Conservation (phyloP, 345 rosid species). For the Citrus australasica region DNA sequence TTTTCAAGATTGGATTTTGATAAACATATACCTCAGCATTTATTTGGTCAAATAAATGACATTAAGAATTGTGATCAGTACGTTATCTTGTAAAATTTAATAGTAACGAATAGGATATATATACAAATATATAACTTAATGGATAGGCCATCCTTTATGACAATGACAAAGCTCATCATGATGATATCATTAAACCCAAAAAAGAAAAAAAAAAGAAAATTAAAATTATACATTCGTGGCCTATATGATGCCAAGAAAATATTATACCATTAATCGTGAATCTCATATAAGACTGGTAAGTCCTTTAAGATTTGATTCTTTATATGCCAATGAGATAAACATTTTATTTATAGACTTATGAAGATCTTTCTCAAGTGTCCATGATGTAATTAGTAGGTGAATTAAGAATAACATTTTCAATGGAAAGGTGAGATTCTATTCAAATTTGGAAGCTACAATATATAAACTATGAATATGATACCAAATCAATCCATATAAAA, state of each 20-base stretch:
- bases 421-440: no score
- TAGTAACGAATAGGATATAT: no score
- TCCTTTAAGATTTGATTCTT: no score
- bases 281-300: no score
- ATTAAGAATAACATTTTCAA: no score
- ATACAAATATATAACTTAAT: not conserved
- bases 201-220: not conserved
- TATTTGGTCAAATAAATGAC: not conserved
- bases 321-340: no score
- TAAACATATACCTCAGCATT: not conserved
- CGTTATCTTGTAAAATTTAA: not conserved
- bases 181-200: not conserved
- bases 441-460: not conserved
- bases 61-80: not conserved
- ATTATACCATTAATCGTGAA: no score
- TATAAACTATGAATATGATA: not conserved
- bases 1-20: no score
- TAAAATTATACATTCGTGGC: not conserved
- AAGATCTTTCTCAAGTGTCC: no score
- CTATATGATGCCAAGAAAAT: not conserved
- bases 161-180: not conserved
- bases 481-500: no score
- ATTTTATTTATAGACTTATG: no score
- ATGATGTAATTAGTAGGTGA: no score
- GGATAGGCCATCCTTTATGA: not conserved